Evolutionary conservation across 139 green algal species (phyloP), one percentile per base, ranked within the genome.

Genomic region (Tetradesmus lagerheimii): DNA sequence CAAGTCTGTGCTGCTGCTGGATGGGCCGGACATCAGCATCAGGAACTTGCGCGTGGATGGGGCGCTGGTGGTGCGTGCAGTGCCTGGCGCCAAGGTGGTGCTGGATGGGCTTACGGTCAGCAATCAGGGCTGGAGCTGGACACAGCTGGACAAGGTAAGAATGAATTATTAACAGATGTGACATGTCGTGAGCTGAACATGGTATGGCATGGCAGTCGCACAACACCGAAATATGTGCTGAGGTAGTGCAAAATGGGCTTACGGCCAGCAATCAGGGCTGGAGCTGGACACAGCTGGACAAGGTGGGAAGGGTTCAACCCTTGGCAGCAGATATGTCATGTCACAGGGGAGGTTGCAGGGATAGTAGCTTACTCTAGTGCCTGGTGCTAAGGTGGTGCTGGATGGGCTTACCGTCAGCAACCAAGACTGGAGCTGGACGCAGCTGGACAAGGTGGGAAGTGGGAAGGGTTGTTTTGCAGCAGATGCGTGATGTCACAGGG

Each of bases 61-160:
- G 0, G 93, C 97, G 0, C 84, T 99, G 80, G 90, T 97, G 31
- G 89, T 99, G 16, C 90, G 94, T 12, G 94, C 92, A 15, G 87
- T 85, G 6, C 80, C 86, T 1, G 95, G 94, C 1, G 95, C 93
- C 0, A 90, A 89, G 15, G 90, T 99, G 16, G 76, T 84, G 16
- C 62, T 97, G 14, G 88, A 95, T 1, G 81, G 85, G 0, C 85
- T 98, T 15, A 82, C 71, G 1, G 95, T 99, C 79, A 79, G 92
- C 38, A 99, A 99, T 89, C 64, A 80, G 35, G 96, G 97, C 23
- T 99, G 97, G 97, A 34, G 90, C 43, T 98, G 97, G 95, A 39
- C 80, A 57, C 83, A 94, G 18, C 79, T 98, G 50, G 89, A 91
- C 0, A 87, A 90, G 8, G 93, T 90, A 9, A 91, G 47, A n/a